These are phyloP conservation scores for Scenedesmus sp. DNA, from an alignment of 163 green algal species.

Conservation along the genomic window DNA sequence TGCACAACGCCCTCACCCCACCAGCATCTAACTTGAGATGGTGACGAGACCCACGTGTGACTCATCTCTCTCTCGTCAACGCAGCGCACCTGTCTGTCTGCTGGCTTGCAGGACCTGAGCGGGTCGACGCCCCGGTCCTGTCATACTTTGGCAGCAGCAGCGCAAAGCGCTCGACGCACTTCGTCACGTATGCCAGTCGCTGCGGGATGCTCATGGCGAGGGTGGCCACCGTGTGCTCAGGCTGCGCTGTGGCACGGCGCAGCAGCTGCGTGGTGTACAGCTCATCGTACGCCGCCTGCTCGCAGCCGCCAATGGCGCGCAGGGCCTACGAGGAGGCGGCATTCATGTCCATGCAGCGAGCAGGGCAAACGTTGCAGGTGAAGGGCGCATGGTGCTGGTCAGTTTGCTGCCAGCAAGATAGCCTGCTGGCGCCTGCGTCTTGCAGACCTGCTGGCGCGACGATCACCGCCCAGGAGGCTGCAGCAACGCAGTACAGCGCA, in stretches of 20 bases:
- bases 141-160: constrained; percentile 9
- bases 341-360: no score
- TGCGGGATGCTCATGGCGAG: background rate
- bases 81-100: background rate
- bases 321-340: background rate
- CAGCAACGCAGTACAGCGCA: no score
- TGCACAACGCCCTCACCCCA: no score
- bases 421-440: no score
- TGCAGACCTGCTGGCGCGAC: no score
- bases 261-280: constrained; percentile 10
- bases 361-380: no score
- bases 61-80: no score
- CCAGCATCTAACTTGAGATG: no score
- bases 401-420: no score
- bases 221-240: background rate
- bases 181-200: background rate
- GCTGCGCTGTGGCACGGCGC: background rate
- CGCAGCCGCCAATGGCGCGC: background rate
- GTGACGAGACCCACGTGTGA: no score
- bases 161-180: background rate
- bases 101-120: background rate
- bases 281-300: background rate
- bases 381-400: no score
- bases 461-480: no score
- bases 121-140: background rate